Base-by-base conservation (phyloP, 148 eudicot species). In the Pouteria glomerata region DNA sequence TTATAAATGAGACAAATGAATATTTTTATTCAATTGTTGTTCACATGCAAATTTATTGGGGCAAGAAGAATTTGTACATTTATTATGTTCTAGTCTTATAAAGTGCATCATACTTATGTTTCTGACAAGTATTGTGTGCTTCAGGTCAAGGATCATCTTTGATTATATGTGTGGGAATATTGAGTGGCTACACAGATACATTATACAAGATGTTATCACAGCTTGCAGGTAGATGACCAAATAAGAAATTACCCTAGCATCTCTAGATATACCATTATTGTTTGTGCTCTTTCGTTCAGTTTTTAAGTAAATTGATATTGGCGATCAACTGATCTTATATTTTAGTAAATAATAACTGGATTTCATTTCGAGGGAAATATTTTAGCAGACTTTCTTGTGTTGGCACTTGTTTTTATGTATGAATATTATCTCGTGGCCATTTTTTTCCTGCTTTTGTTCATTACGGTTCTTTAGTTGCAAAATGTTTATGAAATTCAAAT, bases 111-210 rank as follows among this genome's bases (percentile, higher is more conserved):
- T 58, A 18, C 59, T 73, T 63, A 14, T 10, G 33, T 73, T 44
- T 53, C 67, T 64, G 65, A 80, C 61, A 24, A 24, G 66, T 70
- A 34, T 71, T 63, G 69, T n/a, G 33, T 82, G 58, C 71, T 77
- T 80, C 93, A 94, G 98, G 98, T 66, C 97, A 91, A 81, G 98
- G 96, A 70, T 88, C 97, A 24, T 91, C 98, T 55, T 80, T 91
- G 79, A 85, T 94, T 77, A 89, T 94, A 48, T 94, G 98, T 77
- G 88, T 89, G 78, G 90, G 96, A 55, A 94, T 94, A 79, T 85
- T 94, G 86, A 87, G 97, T 66, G 90, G 96, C 83, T 94, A 94
- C 85, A 89, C 84, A 0, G 91, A 89, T 57, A 91, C 93, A 24
- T 77, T 94, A 61, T 66, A 84, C 89, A 91, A 89, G 85, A 91